Conservation (phyloP, 208 protist genomes). For the Trypanosoma boissoni region DNA sequence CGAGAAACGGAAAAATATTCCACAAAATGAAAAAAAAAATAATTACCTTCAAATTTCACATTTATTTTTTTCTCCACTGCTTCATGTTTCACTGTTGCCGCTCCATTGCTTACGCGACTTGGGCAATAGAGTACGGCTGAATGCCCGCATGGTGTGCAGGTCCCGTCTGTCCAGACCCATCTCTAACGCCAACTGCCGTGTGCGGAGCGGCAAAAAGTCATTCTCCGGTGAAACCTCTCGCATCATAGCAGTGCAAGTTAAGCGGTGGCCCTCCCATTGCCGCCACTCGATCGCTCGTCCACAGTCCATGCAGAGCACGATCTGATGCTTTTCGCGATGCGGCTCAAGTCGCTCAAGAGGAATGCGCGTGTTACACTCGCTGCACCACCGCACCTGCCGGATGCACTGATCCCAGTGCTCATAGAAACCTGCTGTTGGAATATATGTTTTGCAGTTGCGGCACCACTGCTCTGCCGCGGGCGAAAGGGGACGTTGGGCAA, state of each 20-base stretch:
- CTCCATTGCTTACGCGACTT: conserved; percentile 38
- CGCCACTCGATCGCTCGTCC: conserved; percentile 86
- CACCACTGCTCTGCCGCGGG: conserved; percentile 77
- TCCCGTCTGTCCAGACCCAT: conserved; percentile 87
- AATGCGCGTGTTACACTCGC: conserved; percentile 74
- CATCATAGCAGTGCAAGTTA: conserved; percentile 86
- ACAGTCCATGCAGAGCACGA: conserved; percentile 89
- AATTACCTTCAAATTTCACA: conserved; percentile 1
- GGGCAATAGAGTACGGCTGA: conserved; percentile 53
- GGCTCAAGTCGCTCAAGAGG: conserved; percentile 75
- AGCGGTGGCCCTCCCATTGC: conserved; percentile 84
- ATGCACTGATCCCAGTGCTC: conserved; percentile 79
- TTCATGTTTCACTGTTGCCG: conserved; percentile 1
- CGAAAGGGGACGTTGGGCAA: conserved; percentile 41
- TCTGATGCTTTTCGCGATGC: conserved; percentile 88
- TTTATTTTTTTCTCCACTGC: conserved; percentile 2
- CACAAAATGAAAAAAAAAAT: background rate
- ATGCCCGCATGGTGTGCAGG: conserved; percentile 74
- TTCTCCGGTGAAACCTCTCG: conserved; percentile 87
- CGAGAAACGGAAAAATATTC: too few species aligned
- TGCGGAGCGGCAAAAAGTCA: conserved; percentile 83
- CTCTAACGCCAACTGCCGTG: conserved; percentile 81
- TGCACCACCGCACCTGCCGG: conserved; percentile 79
- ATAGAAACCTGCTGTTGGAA: conserved; percentile 60
- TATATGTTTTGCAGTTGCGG: conserved; percentile 88